Base-by-base conservation (phyloP, 768 basidiomycete genomes). In the Phaffia australis region DNA sequence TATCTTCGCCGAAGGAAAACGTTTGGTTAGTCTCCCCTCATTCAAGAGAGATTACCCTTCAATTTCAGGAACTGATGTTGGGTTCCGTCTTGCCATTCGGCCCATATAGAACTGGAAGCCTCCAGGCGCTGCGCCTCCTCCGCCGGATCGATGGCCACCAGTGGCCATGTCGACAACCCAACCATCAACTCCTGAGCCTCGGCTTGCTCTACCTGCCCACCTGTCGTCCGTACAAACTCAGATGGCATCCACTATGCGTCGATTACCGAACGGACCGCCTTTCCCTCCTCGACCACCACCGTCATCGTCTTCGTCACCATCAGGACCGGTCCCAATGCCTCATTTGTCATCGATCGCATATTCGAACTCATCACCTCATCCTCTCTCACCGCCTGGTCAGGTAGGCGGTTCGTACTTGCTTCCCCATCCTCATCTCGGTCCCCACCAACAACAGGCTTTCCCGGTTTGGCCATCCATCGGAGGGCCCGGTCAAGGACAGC, bases 1-100 rank as follows among this genome's bases (percentile, higher is more conserved):
- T 46, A 76, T 80, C 11, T 79, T 78, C 64, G 71, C 73, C 6
- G 76, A 79, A 66, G 79, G 79, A 11, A 75, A 75, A 59, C 74
- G 76, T 68, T 66, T 76, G 59, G 78, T 77, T 19, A 47, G 66
- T 57, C 23, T 21, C 52, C 32, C 25, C 25, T 56, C 16, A 14
- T 52, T 49, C 56, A 21, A 32, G 16, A 21, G 11, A 46, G 18
- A 19, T 35, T 16, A 4, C n/a, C 0, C 4, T 32, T 23, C 27
- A 21, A 16, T 19, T 21, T 25, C 21, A 55, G 23, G 23, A 25
- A 23, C 50, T 54, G 8, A 15, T 48, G 9, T 32, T 23, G 11
- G 23, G 0, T 0, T 11, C 25, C 8, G 5, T 35, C 52, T 19
- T 27, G 2, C 6, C 56, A 7, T 47, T 18, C 18, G 27, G 27